Evolutionary conservation across 2,329 filamentous ascomycete species (phyloP).

Genomic region (Falciphora oryzae): DNA sequence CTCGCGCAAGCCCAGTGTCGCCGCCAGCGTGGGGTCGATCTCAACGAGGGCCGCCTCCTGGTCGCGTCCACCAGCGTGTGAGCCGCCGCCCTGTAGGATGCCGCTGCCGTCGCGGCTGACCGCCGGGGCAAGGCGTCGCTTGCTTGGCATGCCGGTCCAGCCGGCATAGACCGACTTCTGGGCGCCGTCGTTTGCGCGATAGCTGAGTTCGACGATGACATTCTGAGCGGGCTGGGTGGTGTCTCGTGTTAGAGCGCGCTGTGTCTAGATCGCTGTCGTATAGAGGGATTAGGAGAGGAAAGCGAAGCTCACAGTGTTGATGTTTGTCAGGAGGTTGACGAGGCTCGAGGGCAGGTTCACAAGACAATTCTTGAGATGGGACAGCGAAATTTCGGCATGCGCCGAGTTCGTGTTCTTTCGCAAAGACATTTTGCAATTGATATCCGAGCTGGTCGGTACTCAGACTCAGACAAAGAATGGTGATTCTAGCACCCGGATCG

Average conservation of each 20-base stretch:
- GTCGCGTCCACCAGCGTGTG: conserved; percentile 45
- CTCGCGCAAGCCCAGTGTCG: conserved; percentile 69
- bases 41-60: conserved; percentile 76
- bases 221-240: conserved; percentile 76
- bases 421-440: conserved; percentile 34
- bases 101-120: conserved; percentile 69
- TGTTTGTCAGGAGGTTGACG: conserved; percentile 77
- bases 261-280: no score
- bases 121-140: conserved; percentile 68
- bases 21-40: conserved; percentile 78
- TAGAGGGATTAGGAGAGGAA: not conserved
- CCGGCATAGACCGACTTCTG: conserved; percentile 75
- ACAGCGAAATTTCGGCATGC: conserved; percentile 76
- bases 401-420: conserved; percentile 56
- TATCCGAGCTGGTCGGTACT: not conserved
- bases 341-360: conserved; percentile 86
- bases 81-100: conserved; percentile 25
- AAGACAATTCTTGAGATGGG: conserved; percentile 88
- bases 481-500: not conserved
- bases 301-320: conserved; percentile 68
- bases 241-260: not conserved
- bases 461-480: conserved; percentile 2
- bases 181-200: conserved; percentile 48
- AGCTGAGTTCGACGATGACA: conserved; percentile 89
- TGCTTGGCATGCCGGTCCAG: conserved; percentile 98